Evolutionary conservation across 345 rosid genomes (phyloP), one percentile per base, ranked within the genome.

Genomic region (Arabis hirsuta): DNA sequence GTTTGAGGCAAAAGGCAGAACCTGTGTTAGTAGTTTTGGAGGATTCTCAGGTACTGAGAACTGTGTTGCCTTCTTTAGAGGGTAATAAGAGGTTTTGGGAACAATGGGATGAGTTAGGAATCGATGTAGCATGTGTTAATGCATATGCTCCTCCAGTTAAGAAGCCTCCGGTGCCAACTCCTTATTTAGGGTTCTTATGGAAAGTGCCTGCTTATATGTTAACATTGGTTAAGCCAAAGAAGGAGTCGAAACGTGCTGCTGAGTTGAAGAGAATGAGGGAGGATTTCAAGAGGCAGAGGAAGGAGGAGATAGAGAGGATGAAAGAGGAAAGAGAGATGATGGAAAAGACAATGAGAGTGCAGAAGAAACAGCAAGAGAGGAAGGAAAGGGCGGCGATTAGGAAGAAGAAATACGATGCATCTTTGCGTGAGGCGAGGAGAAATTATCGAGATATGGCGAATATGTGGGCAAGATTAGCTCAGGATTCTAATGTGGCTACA

Each of bases 21-120:
- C 80, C 90, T 29, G 88, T 92, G 54, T 75, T 92, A 67, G 88
- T 90, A 5, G 98, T 92, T 66, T 76, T 92, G 63, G 96, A 87
- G 71, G 96, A 90, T 81, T 87, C 91, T 81, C 80, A 76, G 51
- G 96, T 92, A 70, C 67, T 87, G 10, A 87, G 96, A 67, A 92
- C 93, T 32, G 98, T 90, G 52, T 77, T 92, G 63, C 98, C 96
- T 36, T 88, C 91, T 0, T 22, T 82, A 56, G 86, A 79, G 69
- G 85, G 93, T 81, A 86, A 87, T 67, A 68, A 65, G 74, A 86
- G 81, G 83, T 92, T 92, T 74, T 92, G 98, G 98, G 88, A 88
- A 38, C 78, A 71, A 13, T 92, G 98, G 96, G 87, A 84, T 67
- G 84, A 83, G 79, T 81, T 88, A 69, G 82, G 80, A 57, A 77